Base-by-base conservation (phyloP, 495 filamentous ascomycete species). In the Aspergillus cristatus region DNA sequence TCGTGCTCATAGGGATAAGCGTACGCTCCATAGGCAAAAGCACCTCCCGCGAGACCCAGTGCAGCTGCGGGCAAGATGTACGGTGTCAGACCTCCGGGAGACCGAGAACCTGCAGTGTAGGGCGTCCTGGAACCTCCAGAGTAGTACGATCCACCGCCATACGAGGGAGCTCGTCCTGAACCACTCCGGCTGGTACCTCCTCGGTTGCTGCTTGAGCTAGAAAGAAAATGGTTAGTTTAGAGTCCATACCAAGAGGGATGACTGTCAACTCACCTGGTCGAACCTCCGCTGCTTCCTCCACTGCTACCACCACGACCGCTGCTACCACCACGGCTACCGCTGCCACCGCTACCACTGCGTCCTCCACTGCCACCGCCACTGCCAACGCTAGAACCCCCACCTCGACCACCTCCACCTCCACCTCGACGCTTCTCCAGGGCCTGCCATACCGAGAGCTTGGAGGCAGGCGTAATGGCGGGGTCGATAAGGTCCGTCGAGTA, bases 121-220 rank as follows among this genome's bases (percentile, higher is more conserved):
- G 91, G 85, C 4, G 64, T 58, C 8, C 54, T 43, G 0, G 84
- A 74, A 26, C 91, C 91, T 24, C 91, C 90, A 28, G 79, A 76
- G 45, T 94, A 96, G 58, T 77, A 93, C 22, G 52, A 49, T 7
- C 82, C 80, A 6, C 81, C 76, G 22, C 82, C 81, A 50, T 77
- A 85, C 2, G 51, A 47, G 0, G 79, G 76, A 7, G 55, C 45
- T 10, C 71, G 57, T 2, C 83, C 82, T n/a, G 75, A 82, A 28
- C 86, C 84, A 24, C 62, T 63, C 10, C 50, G 71, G n/a, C 81
- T 80, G 13, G 63, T 45, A 25, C 86, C 86, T 38, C 86, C 87
- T 22, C 56, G 31, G 39, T 73, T 80, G 45, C 53, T 61, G 14
- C 49, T 42, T 13, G 46, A 43, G 18, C 50, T 53, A 18, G 41